phyloP scores from a whole-genome alignment of 257 asterid species.

The Jaltomata sinuosa region DNA sequence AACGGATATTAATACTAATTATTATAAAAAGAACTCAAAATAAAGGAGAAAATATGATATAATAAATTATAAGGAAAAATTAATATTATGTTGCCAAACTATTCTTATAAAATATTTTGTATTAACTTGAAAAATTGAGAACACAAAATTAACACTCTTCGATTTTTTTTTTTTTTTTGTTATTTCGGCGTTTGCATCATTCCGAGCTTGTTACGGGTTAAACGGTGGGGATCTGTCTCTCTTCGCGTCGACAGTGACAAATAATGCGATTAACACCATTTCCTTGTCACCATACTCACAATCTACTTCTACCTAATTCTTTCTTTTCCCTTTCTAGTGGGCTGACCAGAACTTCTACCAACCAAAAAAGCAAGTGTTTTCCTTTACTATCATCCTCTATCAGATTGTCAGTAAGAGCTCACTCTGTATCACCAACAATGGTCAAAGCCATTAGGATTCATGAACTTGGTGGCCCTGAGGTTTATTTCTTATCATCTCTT shows the following conservation, averaged over 20 bases:
- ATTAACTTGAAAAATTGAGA: no score
- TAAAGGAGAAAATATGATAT: no score
- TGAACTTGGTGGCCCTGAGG: constrained; percentile 74
- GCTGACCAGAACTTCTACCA: background rate
- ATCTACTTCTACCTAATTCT: background rate
- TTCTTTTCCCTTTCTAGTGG: background rate
- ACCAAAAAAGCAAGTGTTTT: background rate
- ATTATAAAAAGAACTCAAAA: no score
- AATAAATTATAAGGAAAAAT: no score
- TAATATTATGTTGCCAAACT: no score
- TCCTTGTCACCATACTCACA: background rate
- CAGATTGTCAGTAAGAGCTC: constrained; percentile 4
- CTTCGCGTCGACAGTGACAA: background rate
- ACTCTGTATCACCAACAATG: constrained; percentile 29
- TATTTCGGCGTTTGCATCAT: background rate
- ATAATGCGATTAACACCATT: background rate
- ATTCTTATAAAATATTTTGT: no score
- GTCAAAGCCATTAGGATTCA: constrained; percentile 73
- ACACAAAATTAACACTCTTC: no score
- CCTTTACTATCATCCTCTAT: background rate
- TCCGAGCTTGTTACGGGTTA: background rate
- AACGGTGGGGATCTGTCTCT: background rate
- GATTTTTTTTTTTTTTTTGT: background rate
- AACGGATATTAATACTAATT: no score
- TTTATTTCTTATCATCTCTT: background rate